Conservation (phyloP, 75 land plant genomes). For the Isoetes taiwanensis region DNA sequence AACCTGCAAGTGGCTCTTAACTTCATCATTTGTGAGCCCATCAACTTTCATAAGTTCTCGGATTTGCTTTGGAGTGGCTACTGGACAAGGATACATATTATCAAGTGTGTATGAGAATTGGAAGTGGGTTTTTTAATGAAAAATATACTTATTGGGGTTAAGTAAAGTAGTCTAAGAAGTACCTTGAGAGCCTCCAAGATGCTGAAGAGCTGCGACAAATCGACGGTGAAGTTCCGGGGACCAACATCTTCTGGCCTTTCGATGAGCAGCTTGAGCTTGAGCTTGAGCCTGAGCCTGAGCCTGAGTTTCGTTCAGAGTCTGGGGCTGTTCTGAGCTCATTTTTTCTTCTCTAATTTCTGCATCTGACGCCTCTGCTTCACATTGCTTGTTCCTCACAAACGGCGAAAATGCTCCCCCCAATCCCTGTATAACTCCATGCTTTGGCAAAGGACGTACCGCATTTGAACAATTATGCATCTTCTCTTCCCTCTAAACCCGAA, state of each 20-base stretch:
- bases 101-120: too few species aligned
- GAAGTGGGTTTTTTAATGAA: neutral
- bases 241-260: constrained; percentile 5
- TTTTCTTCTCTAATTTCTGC: too few species aligned
- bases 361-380: too few species aligned
- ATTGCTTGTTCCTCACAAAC: too few species aligned
- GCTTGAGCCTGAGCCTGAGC: too few species aligned
- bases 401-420: too few species aligned
- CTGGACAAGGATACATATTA: neutral
- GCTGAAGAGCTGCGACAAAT: neutral
- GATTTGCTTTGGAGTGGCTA: constrained; percentile 8
- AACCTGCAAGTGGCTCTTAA: constrained; percentile 4
- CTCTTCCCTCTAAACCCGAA: too few species aligned
- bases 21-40: constrained; percentile 4
- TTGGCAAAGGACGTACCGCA: too few species aligned
- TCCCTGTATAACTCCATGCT: too few species aligned
- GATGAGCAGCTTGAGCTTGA: too few species aligned
- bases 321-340: constrained; percentile 1
- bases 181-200: constrained; percentile 7
- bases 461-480: too few species aligned
- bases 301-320: constrained; percentile 61
- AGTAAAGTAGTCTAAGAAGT: neutral
- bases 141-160: neutral
- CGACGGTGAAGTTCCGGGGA: neutral
- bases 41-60: constrained; percentile 6